A percentile compares a stretch with the other conserved stretches of the same genome.
Evolutionary conservation across 768 basidiomycete genomes (phyloP).

Genomic region (Tylopilus rubrobrunneus): DNA sequence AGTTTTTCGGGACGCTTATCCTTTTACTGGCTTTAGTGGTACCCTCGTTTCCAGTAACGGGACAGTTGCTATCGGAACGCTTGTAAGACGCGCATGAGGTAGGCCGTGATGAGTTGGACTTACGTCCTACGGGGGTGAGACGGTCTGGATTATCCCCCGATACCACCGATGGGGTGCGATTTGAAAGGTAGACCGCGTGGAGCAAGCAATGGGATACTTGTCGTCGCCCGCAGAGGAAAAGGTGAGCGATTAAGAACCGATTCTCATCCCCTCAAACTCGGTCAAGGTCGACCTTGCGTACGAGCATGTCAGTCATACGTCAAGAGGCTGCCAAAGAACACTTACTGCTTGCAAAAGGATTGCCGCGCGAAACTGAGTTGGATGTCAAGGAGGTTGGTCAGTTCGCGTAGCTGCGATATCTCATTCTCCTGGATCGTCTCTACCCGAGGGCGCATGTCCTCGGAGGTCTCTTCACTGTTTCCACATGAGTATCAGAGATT

Average conservation of each 20-base stretch:
- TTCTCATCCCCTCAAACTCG: constrained; percentile 24
- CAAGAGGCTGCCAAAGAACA: constrained; percentile 1
- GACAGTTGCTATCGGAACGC: constrained; percentile 55
- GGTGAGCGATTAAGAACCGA: constrained; percentile 15
- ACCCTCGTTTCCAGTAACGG: constrained; percentile 34
- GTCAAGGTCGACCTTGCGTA: constrained; percentile 27
- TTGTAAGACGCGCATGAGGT: constrained; percentile 56
- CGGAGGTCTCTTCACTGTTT: constrained; percentile 75
- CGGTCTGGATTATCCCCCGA: constrained; percentile 34
- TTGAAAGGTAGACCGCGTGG: constrained; percentile 31
- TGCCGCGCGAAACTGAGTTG: constrained; percentile 72
- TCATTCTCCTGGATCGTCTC: constrained; percentile 79
- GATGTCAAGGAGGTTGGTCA: constrained; percentile 66
- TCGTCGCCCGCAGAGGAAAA: constrained; percentile 19
- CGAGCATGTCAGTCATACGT: constrained; percentile 5
- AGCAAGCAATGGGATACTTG: constrained; percentile 32
- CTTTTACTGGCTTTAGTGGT: constrained; percentile 51
- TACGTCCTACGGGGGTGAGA: constrained; percentile 32
- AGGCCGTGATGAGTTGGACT: constrained; percentile 51
- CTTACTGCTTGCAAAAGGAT: constrained; percentile 64
- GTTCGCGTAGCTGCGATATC: constrained; percentile 61
- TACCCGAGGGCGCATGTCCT: constrained; percentile 76
- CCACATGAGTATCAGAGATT: constrained; percentile 7
- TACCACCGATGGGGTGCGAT: constrained; percentile 22
- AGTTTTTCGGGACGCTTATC: constrained; percentile 35